These are phyloP conservation scores for Chytridium lagenaria DNA, from an alignment of 371 early-diverging fungal species.

Conservation along the genomic window DNA sequence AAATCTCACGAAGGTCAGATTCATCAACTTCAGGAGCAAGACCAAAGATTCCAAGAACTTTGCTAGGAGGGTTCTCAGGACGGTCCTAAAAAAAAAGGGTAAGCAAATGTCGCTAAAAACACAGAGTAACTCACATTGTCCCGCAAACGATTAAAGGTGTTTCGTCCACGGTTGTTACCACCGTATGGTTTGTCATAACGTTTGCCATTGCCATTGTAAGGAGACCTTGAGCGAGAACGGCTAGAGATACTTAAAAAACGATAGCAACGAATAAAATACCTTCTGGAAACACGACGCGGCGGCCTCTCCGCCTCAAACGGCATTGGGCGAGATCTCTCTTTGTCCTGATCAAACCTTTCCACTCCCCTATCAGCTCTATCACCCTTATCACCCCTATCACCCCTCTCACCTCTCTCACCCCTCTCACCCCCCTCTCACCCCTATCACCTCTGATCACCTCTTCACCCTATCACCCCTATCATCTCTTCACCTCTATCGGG, in stretches of 20 bases:
- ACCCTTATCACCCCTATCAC: too few species aligned
- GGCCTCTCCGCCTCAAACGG: background rate
- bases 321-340: background rate
- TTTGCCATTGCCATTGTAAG: background rate
- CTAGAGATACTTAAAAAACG: background rate
- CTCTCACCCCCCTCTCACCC: too few species aligned
- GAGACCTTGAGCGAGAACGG: background rate
- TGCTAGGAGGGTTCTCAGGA: conserved; percentile 24
- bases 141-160: too few species aligned
- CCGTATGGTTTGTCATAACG: background rate
- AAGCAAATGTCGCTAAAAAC: too few species aligned
- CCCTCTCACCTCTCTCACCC: too few species aligned
- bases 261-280: too few species aligned
- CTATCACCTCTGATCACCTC: too few species aligned
- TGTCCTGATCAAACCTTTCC: background rate
- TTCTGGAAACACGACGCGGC: background rate
- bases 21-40: conserved; percentile 16
- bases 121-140: too few species aligned
- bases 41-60: conserved; percentile 23
- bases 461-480: too few species aligned
- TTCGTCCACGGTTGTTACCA: background rate
- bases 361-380: too few species aligned
- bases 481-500: too few species aligned
- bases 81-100: conserved; percentile 14
- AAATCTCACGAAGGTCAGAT: conserved; percentile 25